Evolutionary conservation across 495 filamentous ascomycete species (phyloP).

Genomic region (Ascodesmis nigricans): DNA sequence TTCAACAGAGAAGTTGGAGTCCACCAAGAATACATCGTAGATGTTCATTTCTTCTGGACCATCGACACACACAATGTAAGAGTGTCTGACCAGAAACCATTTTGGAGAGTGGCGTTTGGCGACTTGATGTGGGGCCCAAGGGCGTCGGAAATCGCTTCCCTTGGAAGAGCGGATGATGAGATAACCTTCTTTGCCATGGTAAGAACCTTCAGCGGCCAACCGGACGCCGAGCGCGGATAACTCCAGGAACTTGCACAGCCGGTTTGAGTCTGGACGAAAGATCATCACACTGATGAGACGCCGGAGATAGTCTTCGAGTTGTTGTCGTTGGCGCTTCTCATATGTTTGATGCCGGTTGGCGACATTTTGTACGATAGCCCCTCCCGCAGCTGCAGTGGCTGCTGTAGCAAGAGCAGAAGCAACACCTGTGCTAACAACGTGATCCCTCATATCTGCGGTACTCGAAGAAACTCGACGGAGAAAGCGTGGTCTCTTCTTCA

Average conservation of each 20-base stretch:
- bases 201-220: conserved; percentile 82
- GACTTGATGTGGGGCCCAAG: conserved; percentile 50
- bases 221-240: conserved; percentile 87
- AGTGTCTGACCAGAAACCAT: conserved; percentile 96
- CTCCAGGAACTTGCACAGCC: conserved; percentile 89
- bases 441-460: conserved; percentile 22
- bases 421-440: conserved; percentile 18
- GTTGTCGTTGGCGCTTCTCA: conserved; percentile 53
- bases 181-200: conserved; percentile 94
- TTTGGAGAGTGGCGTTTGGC: conserved; percentile 68
- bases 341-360: conserved; percentile 28
- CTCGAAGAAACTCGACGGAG: conserved; percentile 29
- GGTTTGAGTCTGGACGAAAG: conserved; percentile 86
- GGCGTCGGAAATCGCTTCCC: conserved; percentile 68
- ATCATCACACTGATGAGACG: conserved; percentile 87
- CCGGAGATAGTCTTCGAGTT: conserved; percentile 79
- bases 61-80: conserved; percentile 92
- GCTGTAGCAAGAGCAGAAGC: conserved; percentile 27
- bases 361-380: conserved; percentile 21
- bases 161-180: conserved; percentile 77
- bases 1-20: conserved; percentile 58
- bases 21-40: conserved; percentile 91
- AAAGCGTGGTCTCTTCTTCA: conserved; percentile 44
- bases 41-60: conserved; percentile 98
- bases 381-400: conserved; percentile 25